Evolutionary conservation across 345 rosid species (phyloP), one percentile per base, ranked within the genome.

Genomic region (Excoecaria cochinchinensis): DNA sequence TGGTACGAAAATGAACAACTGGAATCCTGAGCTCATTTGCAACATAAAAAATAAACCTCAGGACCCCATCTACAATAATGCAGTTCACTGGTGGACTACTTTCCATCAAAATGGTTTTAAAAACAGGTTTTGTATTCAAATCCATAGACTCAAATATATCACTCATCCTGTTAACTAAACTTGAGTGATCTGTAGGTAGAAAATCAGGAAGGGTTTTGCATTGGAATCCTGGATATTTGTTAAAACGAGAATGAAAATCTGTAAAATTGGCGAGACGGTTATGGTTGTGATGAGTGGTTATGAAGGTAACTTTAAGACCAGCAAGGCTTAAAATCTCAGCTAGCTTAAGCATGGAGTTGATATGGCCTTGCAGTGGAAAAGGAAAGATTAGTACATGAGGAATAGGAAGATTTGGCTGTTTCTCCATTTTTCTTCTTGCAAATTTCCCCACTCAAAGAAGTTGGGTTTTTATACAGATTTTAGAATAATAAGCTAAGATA

Each of bases 331-430:
- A 78, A 17, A 89, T 85, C 77, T 90, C 89, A 16, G 91, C 86
- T 4, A 91, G 85, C 78, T 89, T 89, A 48, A 93, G 82, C 91
- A 88, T 83, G 73, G 90, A 77, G 86, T 80, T 93, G 19, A 91
- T 86, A 65, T 92, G 93, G 65, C 92, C 90, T 39, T 91, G 91
- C 14, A 73, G 57, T 15, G 93, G 97, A 15, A 88, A 31, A 0
- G 92, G 95, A 57, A 89, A 89, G 7, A 90, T 74, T 15, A 91
- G 78, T 3, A 93, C 81, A 58, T 87, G 86, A 44, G 84, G 82
- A 14, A 73, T 42, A 51, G 31, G n/a, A 53, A 36, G 8, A 40
- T 39, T 19, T 65, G 39, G 25, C 10, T 63, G 6, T 19, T 22
- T 24, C 48, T 55, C 72, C 80, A 80, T 78, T 16, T 40, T 51